These are phyloP conservation scores for Verbena officinalis DNA, from an alignment of 257 asterid genomes.

Conservation along the genomic window DNA sequence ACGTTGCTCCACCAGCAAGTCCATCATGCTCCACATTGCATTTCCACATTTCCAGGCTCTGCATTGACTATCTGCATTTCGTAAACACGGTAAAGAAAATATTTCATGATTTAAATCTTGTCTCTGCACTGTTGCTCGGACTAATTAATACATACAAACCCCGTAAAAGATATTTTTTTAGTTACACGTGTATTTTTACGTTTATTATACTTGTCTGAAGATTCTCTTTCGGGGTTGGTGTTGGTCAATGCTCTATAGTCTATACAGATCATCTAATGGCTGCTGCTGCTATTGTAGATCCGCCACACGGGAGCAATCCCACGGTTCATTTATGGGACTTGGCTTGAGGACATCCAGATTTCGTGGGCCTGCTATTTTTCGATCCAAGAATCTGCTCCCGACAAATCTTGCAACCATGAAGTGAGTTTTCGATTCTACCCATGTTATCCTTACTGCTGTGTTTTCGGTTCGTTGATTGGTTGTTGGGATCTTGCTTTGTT, in stretches of 20 bases:
- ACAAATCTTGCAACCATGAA: constrained; percentile 47
- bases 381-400: constrained; percentile 47
- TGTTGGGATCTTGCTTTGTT: constrained; percentile 1
- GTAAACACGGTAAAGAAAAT: no score
- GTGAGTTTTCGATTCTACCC: constrained; percentile 42
- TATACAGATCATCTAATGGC: constrained; percentile 6
- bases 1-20: no score
- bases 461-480: no score
- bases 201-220: no score
- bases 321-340: no score
- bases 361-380: constrained; percentile 33
- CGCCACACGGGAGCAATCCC: constrained; percentile 19
- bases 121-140: background rate
- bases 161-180: background rate
- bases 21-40: no score
- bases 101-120: no score
- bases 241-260: constrained; percentile 22
- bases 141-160: background rate
- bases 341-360: constrained; percentile 38
- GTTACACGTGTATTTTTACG: constrained; percentile 21
- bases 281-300: constrained; percentile 26
- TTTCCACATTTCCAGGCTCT: no score
- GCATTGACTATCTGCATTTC: no score
- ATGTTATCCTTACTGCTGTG: background rate
- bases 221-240: constrained; percentile 22